Base-by-base conservation (phyloP, 371 early-diverging fungal species). In the Lichtheimia ornata region DNA sequence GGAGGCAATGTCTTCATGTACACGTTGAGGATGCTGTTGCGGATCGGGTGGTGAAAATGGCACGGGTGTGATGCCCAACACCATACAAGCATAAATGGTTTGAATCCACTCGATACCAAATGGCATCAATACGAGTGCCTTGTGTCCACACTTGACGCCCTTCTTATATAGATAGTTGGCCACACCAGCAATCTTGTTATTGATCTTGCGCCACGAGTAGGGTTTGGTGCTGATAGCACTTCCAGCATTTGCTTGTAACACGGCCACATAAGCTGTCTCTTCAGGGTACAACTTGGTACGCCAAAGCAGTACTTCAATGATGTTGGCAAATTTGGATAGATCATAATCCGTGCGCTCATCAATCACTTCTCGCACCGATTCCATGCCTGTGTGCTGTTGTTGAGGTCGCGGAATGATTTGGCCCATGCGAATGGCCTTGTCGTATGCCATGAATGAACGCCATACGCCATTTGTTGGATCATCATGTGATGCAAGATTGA, bases 41-140 rank as follows among this genome's bases (percentile, higher is more conserved):
- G 74, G 70, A 53, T 93, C 94, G 6, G 87, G 84, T 42, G 85
- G 83, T 35, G 87, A 77, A 12, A 93, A 65, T 1, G 93, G 90
- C 17, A 95, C 86, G 13, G 90, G 86, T 2, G 90, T 72, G 1
- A 91, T 78, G 14, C 95, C 94, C 6, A 90, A 73, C 3, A 88
- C 86, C 68, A 94, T 71, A 67, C 93, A 92, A 6, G 92, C 93
- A 70, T 92, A 90, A 14, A 95, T 71, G 1, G 89, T 83, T n/a
- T 80, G 74, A 2, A 91, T 76, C 68, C 86, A 89, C 54, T 93
- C 94, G 25, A 91, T 58, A 9, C 92, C 86, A 63, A 84, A 90
- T 2, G 91, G 81, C 50, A 88, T 82, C n/a, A 89, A 65, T 15
- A 93, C 69, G 18, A 94, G 60, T 3, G 88, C 89, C 53, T 85